These are phyloP conservation scores for Trichosanthes truncata DNA, from an alignment of 306 rosid species.

Conservation along the genomic window DNA sequence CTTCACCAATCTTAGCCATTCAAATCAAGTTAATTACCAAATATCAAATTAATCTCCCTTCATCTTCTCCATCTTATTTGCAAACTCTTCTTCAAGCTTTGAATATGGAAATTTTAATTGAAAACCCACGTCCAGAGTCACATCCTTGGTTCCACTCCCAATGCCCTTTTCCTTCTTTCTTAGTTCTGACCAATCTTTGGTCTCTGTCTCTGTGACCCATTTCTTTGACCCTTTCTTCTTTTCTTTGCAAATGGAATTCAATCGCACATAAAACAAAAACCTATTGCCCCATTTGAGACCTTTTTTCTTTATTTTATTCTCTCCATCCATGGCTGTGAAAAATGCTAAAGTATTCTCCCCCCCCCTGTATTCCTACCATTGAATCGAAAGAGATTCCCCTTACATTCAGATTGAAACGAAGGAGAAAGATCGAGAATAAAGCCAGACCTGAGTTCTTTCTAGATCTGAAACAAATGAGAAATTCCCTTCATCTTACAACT, in stretches of 20 bases:
- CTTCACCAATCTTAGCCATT: neutral
- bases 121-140: neutral
- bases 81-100: neutral
- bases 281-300: conserved; percentile 15
- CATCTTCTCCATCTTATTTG: neutral
- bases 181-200: neutral
- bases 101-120: neutral
- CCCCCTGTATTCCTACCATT: too few relatives aligned
- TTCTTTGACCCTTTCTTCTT: neutral
- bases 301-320: neutral
- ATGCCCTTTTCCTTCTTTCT: neutral
- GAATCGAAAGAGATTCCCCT: too few relatives aligned
- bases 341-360: conserved; percentile 15
- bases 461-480: too few relatives aligned
- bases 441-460: too few relatives aligned
- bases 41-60: neutral
- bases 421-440: too few relatives aligned
- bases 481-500: too few relatives aligned
- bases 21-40: neutral
- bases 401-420: too few relatives aligned
- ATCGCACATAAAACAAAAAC: conserved; percentile 45
- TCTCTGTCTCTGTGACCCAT: conserved; percentile 12
- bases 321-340: conserved; percentile 7
- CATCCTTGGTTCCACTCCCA: conserved; percentile 9
- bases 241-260: neutral